These are phyloP conservation scores for Zygotorulaspora mrakii DNA, from an alignment of 1,139 yeast genomes.

Conservation along the genomic window DNA sequence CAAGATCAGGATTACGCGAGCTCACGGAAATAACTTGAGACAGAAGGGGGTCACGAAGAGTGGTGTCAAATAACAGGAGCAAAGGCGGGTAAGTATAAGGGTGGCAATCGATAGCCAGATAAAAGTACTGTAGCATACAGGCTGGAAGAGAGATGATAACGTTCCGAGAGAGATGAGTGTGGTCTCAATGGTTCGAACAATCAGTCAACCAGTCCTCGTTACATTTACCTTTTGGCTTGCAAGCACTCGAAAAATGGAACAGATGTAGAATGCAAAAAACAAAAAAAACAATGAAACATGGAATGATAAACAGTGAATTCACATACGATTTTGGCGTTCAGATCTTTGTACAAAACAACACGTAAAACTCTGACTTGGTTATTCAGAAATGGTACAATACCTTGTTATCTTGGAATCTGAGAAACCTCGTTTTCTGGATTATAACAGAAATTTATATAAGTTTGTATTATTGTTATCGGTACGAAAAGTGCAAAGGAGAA, in stretches of 20 bases:
- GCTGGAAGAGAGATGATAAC: too few species aligned
- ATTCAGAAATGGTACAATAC: slow-evolving; percentile 1
- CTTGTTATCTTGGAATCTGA: not conserved
- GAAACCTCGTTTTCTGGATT: slow-evolving; percentile 1
- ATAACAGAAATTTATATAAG: not conserved
- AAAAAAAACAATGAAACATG: not conserved
- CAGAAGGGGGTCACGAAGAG: not conserved
- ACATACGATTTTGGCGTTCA: slow-evolving; percentile 2
- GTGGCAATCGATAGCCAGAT: slow-evolving; percentile 2
- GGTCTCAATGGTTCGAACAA: too few species aligned
- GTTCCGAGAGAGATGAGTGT: too few species aligned
- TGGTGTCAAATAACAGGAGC: not conserved
- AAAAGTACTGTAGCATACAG: too few species aligned
- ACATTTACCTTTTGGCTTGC: not conserved
- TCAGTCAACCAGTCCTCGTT: too few species aligned
- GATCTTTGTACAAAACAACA: not conserved
- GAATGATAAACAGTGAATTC: not conserved
- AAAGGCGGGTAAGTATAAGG: slow-evolving; percentile 4
- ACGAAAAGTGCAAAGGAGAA: not conserved
- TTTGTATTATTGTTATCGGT: not conserved
- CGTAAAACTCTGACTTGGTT: not conserved
- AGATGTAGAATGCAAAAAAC: not conserved
- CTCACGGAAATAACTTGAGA: too few species aligned
- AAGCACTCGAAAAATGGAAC: not conserved
- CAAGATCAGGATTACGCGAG: too few species aligned